phyloP scores from a whole-genome alignment of 1,139 yeast species.

The Spathaspora sp. region DNA sequence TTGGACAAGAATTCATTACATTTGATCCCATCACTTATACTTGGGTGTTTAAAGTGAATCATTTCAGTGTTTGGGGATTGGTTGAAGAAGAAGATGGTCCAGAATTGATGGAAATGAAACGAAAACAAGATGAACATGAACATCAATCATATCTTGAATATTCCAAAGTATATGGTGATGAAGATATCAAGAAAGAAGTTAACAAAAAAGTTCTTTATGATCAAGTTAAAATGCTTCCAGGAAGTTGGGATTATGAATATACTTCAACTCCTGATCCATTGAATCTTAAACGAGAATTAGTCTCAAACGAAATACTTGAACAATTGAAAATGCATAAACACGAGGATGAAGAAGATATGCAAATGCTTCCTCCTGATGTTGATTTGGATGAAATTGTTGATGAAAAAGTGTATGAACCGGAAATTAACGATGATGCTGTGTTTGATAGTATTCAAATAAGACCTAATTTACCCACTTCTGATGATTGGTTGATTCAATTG shows the following conservation, averaged over 20 bases:
- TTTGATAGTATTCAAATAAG: constrained; percentile 33
- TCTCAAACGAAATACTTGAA: constrained; percentile 27
- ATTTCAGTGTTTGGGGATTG: constrained; percentile 93
- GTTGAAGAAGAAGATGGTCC: constrained; percentile 71
- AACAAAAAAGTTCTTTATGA: constrained; percentile 35
- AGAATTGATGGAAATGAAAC: constrained; percentile 34
- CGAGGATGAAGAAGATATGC: constrained; percentile 24
- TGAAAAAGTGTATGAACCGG: constrained; percentile 74
- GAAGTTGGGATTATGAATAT: constrained; percentile 29
- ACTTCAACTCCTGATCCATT: constrained; percentile 22
- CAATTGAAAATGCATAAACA: constrained; percentile 23
- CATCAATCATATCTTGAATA: constrained; percentile 25
- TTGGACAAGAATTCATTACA: constrained; percentile 76
- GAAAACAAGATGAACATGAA: constrained; percentile 30
- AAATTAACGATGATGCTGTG: constrained; percentile 30
- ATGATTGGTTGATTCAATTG: constrained; percentile 65
- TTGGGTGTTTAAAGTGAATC: constrained; percentile 85
- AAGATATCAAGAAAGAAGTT: constrained; percentile 31
- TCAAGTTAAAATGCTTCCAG: constrained; percentile 36
- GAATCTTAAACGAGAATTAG: constrained; percentile 23
- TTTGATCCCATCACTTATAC: constrained; percentile 75
- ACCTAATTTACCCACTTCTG: constrained; percentile 48
- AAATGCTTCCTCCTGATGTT: constrained; percentile 31
- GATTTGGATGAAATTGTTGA: constrained; percentile 45
- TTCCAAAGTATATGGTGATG: constrained; percentile 23